These are phyloP conservation scores for Quercus lobata DNA, from an alignment of 331 rosid species.

Conservation along the genomic window DNA sequence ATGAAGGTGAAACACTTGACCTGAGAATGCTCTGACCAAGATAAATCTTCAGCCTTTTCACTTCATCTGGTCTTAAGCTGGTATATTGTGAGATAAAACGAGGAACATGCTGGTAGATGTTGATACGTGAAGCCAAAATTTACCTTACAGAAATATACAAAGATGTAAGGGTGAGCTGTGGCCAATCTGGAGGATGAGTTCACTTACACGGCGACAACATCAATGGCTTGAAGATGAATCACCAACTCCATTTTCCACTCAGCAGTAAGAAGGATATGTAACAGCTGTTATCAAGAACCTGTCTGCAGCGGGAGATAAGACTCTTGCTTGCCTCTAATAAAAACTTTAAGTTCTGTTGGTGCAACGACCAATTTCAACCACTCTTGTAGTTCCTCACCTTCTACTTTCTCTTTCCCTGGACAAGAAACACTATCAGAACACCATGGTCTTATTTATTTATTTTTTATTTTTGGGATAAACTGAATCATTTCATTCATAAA, in stretches of 20 bases:
- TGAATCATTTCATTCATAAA: no score
- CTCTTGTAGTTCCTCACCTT: constrained; percentile 87
- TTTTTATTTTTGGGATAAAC: no score
- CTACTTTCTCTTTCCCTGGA: constrained; percentile 87
- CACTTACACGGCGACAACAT: constrained; percentile 24
- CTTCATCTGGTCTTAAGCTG: constrained; percentile 23
- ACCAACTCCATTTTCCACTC: constrained; percentile 23
- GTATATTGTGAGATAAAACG: constrained; percentile 28
- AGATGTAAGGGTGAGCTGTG: constrained; percentile 35
- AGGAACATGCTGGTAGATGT: constrained; percentile 29
- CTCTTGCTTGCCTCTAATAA: constrained; percentile 54
- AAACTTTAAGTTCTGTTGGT: constrained; percentile 65
- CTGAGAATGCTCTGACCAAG: constrained; percentile 29
- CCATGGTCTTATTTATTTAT: not conserved
- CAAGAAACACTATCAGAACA: constrained; percentile 30
- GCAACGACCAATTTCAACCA: constrained; percentile 89
- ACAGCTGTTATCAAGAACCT: constrained; percentile 27
- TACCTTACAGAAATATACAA: constrained; percentile 51
- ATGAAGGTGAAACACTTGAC: constrained; percentile 20
- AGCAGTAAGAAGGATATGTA: constrained; percentile 16
- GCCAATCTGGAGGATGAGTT: constrained; percentile 31
- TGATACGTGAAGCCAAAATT: constrained; percentile 39
- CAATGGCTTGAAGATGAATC: constrained; percentile 15
- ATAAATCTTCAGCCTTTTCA: constrained; percentile 23
- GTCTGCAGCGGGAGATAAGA: constrained; percentile 67